Evolutionary conservation across 2,329 filamentous ascomycete genomes (phyloP), one percentile per base, ranked within the genome.

Genomic region (Fusarium sp.): DNA sequence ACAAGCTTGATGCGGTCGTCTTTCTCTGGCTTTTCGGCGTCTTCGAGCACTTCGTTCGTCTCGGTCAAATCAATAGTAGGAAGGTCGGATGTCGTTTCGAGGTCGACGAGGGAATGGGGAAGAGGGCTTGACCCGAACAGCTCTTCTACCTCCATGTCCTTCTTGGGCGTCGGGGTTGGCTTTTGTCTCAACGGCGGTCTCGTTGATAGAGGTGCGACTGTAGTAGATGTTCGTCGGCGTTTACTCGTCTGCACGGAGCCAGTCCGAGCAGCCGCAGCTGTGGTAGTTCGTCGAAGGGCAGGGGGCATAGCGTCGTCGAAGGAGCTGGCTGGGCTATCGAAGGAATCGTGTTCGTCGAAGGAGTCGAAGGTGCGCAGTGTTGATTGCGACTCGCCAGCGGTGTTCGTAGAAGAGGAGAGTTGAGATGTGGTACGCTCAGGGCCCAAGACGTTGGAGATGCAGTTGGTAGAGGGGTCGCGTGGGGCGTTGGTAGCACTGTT

Each of bases 1-100:
- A 83, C 81, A 17, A 91, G 77, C 75, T 86, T 88, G 73, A 83
- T 76, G 51, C 78, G 82, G 13, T 84, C 86, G 51, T 86, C 85
- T 50, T 81, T 80, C 55, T 83, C 80, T 13, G 81, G 81, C 63
- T 81, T 80, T 61, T 79, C 77, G n/a, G 84, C 75, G 48, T 84
- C 78, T 13, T 80, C 76, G 0, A 83, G 83, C 3, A 85, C 78
- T 38, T 83, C 81, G 13, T 81, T 82, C 7, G 79, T 78, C 63
- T 83, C 81, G 3, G 78, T 80, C 42, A 80, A 52, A 55, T 80
- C 79, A 54, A 81, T 78, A 1, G 77, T 79, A 9, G 75, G 60
- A n/a, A 75, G 64, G 44, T 78, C 75, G 46, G 64, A 44, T 31
- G 52, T 65, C 11, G 65, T 33, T 39, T 72, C 69, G 6, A 60